These are phyloP conservation scores for Daldinia loculata DNA, from an alignment of 495 filamentous ascomycete genomes.

Conservation along the genomic window DNA sequence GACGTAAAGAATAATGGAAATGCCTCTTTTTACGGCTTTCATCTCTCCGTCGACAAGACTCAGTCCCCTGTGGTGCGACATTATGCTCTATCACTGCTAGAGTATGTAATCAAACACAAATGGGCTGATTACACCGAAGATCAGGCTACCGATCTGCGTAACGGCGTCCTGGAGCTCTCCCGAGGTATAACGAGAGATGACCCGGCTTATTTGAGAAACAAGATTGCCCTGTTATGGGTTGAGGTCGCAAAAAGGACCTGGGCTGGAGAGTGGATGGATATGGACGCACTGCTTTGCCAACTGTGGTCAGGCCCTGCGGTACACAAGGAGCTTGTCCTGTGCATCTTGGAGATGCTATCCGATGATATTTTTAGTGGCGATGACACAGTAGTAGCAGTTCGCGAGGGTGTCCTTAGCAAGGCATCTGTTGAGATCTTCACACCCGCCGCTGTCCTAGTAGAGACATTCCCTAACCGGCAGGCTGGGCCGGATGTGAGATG, in stretches of 20 bases:
- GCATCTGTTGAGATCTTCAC: conserved; percentile 93
- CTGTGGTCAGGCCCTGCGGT: conserved; percentile 78
- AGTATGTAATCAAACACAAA: conserved; percentile 83
- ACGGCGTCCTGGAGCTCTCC: conserved; percentile 82
- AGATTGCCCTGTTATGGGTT: conserved; percentile 94
- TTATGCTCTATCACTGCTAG: conserved; percentile 90
- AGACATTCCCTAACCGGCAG: conserved; percentile 74
- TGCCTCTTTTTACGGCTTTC: conserved; percentile 86
- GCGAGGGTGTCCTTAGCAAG: conserved; percentile 83
- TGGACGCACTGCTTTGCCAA: conserved; percentile 83
- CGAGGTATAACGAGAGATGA: conserved; percentile 75
- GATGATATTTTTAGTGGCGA: conserved; percentile 94
- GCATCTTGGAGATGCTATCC: conserved; percentile 88
- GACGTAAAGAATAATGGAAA: conserved; percentile 77
- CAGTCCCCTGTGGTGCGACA: conserved; percentile 86
- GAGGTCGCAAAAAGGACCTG: conserved; percentile 93
- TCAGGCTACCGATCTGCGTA: conserved; percentile 70
- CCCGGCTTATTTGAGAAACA: conserved; percentile 86
- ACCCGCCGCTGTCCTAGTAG: conserved; percentile 74
- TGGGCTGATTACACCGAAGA: conserved; percentile 74
- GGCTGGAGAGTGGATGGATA: conserved; percentile 89
- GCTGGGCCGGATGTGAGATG: conserved; percentile 68
- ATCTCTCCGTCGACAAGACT: conserved; percentile 74
- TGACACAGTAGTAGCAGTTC: conserved; percentile 81
- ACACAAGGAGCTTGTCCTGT: conserved; percentile 82